A percentile compares a stretch with the other conserved stretches of the same genome.
These are phyloP conservation scores for Stephanodiscus minutulus DNA, from an alignment of 108 stramenopile species.

Conservation along the genomic window DNA sequence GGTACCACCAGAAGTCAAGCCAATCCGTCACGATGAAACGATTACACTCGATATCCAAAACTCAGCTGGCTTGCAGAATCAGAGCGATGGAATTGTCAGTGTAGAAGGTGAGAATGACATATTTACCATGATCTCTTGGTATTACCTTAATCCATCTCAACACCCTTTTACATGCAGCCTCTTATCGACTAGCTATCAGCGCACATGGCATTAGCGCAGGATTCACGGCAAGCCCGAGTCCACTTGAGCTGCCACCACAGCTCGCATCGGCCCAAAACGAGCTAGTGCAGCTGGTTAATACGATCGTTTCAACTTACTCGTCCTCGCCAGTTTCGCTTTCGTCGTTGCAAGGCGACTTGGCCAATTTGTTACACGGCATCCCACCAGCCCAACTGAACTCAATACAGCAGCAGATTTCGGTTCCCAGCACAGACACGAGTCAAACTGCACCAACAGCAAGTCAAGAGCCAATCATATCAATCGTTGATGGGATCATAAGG, in stretches of 20 bases:
- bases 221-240: not conserved
- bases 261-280: slow-evolving; percentile 5
- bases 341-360: not conserved
- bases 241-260: not conserved
- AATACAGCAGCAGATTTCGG: not conserved
- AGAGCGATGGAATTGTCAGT: not conserved
- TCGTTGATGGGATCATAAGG: slow-evolving; percentile 1
- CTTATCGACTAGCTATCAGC: not conserved
- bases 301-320: slow-evolving; percentile 5
- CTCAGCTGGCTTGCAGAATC: not conserved
- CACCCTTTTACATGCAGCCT: not conserved
- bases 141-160: not conserved
- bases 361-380: not conserved
- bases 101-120: slow-evolving; percentile 3
- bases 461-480: not conserved
- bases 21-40: not conserved
- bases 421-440: not conserved
- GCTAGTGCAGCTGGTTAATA: slow-evolving; percentile 1
- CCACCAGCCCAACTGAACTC: slow-evolving; percentile 7
- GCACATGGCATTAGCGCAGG: not conserved
- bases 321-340: not conserved
- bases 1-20: not conserved
- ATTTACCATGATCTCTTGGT: not conserved
- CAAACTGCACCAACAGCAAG: not conserved
- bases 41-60: not conserved